phyloP scores from a whole-genome alignment of 2,329 filamentous ascomycete genomes.

The Cladophialophora yegresii region DNA sequence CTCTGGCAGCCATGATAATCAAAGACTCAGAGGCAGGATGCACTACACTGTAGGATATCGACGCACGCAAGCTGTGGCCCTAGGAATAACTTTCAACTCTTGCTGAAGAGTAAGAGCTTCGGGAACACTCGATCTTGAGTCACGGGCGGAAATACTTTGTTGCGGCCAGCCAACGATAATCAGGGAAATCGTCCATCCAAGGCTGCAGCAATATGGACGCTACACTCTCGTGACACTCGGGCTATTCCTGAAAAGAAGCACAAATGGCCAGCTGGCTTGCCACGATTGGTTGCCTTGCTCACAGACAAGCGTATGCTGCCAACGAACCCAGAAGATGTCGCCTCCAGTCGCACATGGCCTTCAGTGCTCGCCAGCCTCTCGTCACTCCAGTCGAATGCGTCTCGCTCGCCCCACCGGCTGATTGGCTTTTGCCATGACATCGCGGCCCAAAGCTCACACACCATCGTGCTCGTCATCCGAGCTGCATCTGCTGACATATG shows the following conservation, averaged over 20 bases:
- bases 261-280: constrained; percentile 24
- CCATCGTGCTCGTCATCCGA: constrained; percentile 6
- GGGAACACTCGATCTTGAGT: background rate
- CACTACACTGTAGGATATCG: background rate
- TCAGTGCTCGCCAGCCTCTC: constrained; percentile 8
- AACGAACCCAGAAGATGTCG: constrained; percentile 14
- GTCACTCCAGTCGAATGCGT: constrained; percentile 14
- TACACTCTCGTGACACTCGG: background rate
- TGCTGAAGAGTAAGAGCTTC: background rate
- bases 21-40: background rate
- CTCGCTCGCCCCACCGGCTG: constrained; percentile 16
- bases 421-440: constrained; percentile 24
- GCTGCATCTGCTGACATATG: constrained; percentile 16
- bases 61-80: too few relatives aligned
- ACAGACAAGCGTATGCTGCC: constrained; percentile 2
- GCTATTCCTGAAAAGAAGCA: constrained; percentile 3
- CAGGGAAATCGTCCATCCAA: background rate
- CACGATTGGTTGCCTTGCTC: constrained; percentile 28
- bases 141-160: background rate
- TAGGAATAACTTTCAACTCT: background rate
- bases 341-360: constrained; percentile 10
- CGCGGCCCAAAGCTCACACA: constrained; percentile 22
- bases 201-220: background rate
- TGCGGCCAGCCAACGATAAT: background rate
- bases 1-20: background rate